Percentiles rank a stretch among this genome's conserved stretches.
phyloP scores from a whole-genome alignment of 805 yeast genomes.

The Metschnikowia similis region DNA sequence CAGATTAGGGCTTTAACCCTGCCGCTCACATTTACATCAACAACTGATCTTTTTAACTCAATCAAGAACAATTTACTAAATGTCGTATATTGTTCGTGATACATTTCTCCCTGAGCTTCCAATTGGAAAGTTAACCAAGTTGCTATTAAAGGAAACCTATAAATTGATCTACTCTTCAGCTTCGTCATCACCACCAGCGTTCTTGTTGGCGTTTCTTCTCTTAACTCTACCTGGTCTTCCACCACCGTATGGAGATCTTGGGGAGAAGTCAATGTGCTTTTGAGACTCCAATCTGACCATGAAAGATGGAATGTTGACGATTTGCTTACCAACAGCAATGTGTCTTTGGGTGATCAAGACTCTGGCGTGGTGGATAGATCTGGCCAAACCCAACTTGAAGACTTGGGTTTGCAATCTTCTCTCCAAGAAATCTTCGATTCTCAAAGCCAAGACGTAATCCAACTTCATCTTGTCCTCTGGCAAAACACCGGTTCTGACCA shows the following conservation, averaged over 20 bases:
- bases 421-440: slow-evolving; percentile 98
- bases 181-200: slow-evolving; percentile 55
- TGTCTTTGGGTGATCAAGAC: slow-evolving; percentile 98
- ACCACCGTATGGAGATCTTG: slow-evolving; percentile 99
- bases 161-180: slow-evolving; percentile 58
- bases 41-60: neutral
- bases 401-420: slow-evolving; percentile 99
- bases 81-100: slow-evolving; percentile 1
- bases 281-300: slow-evolving; percentile 99
- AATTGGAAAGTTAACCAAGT: slow-evolving; percentile 17
- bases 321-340: slow-evolving; percentile 99
- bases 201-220: slow-evolving; percentile 71
- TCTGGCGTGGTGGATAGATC: slow-evolving; percentile 99
- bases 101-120: neutral
- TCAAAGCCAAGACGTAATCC: slow-evolving; percentile 98
- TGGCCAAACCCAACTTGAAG: slow-evolving; percentile 98
- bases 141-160: slow-evolving; percentile 13
- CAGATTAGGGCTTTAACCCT: slow-evolving; percentile 9
- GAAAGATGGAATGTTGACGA: slow-evolving; percentile 98
- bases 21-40: neutral
- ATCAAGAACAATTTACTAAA: neutral
- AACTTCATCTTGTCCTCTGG: slow-evolving; percentile 99
- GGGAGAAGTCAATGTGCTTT: slow-evolving; percentile 99
- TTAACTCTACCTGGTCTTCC: slow-evolving; percentile 99
- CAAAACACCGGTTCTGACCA: slow-evolving; percentile 97